Conservation (phyloP, 345 rosid genomes). For the Noccaea caerulescens region DNA sequence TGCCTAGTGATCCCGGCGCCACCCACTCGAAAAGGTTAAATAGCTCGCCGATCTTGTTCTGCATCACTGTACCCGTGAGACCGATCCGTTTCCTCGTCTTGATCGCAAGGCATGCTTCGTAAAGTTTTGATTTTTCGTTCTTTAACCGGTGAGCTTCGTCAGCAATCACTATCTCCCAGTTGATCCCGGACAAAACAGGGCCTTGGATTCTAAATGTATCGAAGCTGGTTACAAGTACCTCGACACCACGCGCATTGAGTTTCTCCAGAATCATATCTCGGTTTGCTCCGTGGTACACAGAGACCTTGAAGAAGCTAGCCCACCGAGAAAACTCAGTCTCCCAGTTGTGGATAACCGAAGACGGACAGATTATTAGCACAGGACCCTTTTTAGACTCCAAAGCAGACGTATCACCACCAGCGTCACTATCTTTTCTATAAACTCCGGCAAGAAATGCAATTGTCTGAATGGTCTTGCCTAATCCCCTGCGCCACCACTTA, state of each 20-base stretch:
- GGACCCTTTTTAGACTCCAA: slow-evolving; percentile 52
- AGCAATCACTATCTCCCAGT: slow-evolving; percentile 87
- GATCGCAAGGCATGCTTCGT: slow-evolving; percentile 67
- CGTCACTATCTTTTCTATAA: slow-evolving; percentile 72
- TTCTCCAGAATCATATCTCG: slow-evolving; percentile 79
- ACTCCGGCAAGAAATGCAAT: slow-evolving; percentile 93
- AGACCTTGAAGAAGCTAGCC: slow-evolving; percentile 77
- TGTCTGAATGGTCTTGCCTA: slow-evolving; percentile 95
- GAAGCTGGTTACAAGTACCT: slow-evolving; percentile 83
- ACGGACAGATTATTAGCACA: slow-evolving; percentile 79
- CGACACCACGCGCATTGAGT: slow-evolving; percentile 63
- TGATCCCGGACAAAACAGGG: slow-evolving; percentile 59
- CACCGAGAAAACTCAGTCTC: slow-evolving; percentile 85
- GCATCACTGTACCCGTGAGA: slow-evolving; percentile 92
- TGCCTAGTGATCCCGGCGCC: slow-evolving; percentile 81
- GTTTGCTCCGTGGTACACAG: slow-evolving; percentile 77
- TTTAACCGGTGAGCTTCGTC: slow-evolving; percentile 95
- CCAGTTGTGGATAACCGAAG: slow-evolving; percentile 94
- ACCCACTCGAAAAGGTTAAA: slow-evolving; percentile 94
- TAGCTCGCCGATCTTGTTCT: slow-evolving; percentile 89
- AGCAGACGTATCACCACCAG: slow-evolving; percentile 35
- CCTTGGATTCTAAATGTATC: slow-evolving; percentile 86
- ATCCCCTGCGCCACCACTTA: slow-evolving; percentile 62
- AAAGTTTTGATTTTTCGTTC: slow-evolving; percentile 91
- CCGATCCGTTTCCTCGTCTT: slow-evolving; percentile 71